Evolutionary conservation across 2,329 filamentous ascomycete species (phyloP).

Genomic region (Penicillium sp.): DNA sequence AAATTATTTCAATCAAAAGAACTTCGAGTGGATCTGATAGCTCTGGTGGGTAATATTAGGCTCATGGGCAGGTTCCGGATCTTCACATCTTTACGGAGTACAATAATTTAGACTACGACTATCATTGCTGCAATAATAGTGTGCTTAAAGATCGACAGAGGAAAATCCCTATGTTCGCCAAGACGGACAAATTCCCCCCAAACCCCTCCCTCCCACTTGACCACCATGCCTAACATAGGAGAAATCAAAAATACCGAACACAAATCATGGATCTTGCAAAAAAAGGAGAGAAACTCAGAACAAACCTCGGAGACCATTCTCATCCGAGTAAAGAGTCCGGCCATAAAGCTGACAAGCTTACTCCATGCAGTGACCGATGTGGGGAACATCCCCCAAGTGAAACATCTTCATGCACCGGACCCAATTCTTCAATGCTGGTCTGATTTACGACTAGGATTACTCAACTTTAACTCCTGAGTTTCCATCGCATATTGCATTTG

Average conservation of each 20-base stretch:
- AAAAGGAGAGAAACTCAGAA: neutral
- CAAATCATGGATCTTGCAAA: neutral
- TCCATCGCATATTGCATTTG: too few species aligned
- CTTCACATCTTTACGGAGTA: neutral
- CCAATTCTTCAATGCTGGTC: constrained; percentile 3
- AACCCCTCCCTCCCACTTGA: neutral
- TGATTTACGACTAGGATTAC: neutral
- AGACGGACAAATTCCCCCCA: constrained; percentile 17
- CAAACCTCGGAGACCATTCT: constrained; percentile 3
- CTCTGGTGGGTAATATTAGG: neutral
- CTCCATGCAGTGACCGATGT: constrained; percentile 13
- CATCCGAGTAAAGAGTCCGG: constrained; percentile 8
- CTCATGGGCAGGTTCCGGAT: neutral
- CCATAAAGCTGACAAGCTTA: neutral
- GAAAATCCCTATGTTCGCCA: constrained; percentile 6
- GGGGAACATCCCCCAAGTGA: constrained; percentile 19
- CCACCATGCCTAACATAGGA: neutral
- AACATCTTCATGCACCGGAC: constrained; percentile 21
- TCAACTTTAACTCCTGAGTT: constrained; percentile 8
- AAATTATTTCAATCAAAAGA: neutral
- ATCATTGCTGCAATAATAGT: constrained; percentile 20
- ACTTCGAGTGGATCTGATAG: neutral
- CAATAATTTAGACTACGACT: constrained; percentile 4
- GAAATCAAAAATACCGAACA: neutral
- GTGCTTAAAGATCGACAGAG: constrained; percentile 5